Evolutionary conservation across 768 basidiomycete species (phyloP).

Genomic region (Serendipita sp.): DNA sequence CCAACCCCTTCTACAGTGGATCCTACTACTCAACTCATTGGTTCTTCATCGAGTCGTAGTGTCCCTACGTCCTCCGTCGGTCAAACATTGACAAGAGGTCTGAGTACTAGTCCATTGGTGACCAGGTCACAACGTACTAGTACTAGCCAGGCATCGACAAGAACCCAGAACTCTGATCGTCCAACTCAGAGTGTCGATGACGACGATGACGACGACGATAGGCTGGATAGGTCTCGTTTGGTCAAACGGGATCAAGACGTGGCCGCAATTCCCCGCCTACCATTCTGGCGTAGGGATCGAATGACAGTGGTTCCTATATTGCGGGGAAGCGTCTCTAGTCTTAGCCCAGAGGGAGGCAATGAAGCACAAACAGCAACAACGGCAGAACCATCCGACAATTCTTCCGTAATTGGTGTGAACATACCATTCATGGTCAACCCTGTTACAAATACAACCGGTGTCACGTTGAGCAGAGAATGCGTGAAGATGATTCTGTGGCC

Average conservation of each 20-base stretch:
- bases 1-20: background rate
- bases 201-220: background rate
- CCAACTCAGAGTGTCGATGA: background rate
- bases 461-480: conserved; percentile 31
- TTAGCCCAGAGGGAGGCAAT: background rate
- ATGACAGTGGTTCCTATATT: background rate
- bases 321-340: background rate
- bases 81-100: background rate
- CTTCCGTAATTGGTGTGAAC: background rate
- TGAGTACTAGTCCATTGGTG: too few species aligned
- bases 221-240: background rate
- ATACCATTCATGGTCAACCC: conserved; percentile 6
- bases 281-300: background rate
- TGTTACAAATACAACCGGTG: conserved; percentile 9
- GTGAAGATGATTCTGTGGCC: conserved; percentile 54
- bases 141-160: background rate
- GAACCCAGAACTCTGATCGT: background rate
- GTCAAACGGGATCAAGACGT: background rate
- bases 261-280: background rate
- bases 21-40: background rate
- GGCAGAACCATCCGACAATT: too few species aligned
- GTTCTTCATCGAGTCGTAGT: background rate
- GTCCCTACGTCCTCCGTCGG: background rate
- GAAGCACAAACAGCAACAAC: too few species aligned
- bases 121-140: background rate